Base-by-base conservation (phyloP, 2,329 filamentous ascomycete species). In the Lachnellula willkommii region DNA sequence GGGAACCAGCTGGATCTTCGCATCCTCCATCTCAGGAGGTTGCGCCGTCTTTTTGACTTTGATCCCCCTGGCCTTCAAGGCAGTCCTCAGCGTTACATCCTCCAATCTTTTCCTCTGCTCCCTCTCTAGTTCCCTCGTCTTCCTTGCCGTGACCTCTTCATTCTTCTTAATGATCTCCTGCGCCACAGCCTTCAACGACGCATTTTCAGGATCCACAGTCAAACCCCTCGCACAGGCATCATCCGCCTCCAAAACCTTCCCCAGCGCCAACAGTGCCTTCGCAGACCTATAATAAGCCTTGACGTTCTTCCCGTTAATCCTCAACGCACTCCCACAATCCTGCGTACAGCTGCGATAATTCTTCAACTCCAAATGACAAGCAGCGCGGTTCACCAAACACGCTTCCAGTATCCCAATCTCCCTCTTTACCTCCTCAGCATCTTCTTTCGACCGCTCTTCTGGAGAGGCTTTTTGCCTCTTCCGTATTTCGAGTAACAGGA, bases 271-370 rank as follows among this genome's bases (percentile, higher is more conserved):
- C 55, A 95, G 81, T 4, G 94, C 93, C 57, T 80, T 79, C 2
- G 88, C 83, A 54, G 88, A 91, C 60, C 94, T 88, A 73, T 95
- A 99, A 74, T 86, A 90, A 1, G 94, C 93, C 75, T 99, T 99
- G 67, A 95, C 72, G 71, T 96, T 96, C 50, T 71, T 72, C 3
- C 85, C 80, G 72, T 96, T 95, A 56, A 96, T 77, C 40, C 84
- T 82, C 58, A 99, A 79, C 1, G 89, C 87, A 7, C 83, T 79
- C 2, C 87, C 88, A 72, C 92, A 94, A 77, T 97, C 94, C 48
- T 87, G 79, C 67, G 87, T 95, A 73, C 88, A 91, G 60, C 84
- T 87, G 61, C 93, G 86, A 74, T 92, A 94, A 75, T 99, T 99
- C 70, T 84, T 82, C 62, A 96, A 79, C 71, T 91, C 87, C 59